Base-by-base conservation (phyloP, 768 basidiomycete genomes). In the Lactifluus volemus region DNA sequence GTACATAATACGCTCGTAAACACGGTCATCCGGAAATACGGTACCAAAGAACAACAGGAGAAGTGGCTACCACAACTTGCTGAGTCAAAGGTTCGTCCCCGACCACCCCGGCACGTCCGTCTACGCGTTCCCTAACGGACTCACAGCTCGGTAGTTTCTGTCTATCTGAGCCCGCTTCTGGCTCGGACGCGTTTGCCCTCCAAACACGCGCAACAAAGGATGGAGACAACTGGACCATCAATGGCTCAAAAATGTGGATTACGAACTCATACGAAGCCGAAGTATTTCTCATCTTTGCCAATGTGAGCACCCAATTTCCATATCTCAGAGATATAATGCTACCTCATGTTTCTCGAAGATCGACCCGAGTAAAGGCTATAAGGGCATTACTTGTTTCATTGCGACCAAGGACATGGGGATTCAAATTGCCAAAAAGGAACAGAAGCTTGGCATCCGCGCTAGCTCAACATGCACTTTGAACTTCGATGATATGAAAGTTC, bases 181-280 rank as follows among this genome's bases (percentile, higher is more conserved):
- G 97, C 2, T 97, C 94, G 5, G 97, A 99, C 70, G 97, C 97
- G 0, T 99, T 99, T 71, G 94, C 96, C 0, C 77, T 99, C 38
- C 92, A 96, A 71, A 94, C 97, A 1, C 88, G 89, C 11, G 96
- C 97, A 15, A 86, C 80, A 71, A 90, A 88, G 72, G 86, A 92
- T 49, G 93, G 92, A 17, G 84, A 88, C 67, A 72, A 86, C 71
- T 98, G 88, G 82, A 76, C 93, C 34, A 71, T 99, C 55, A 95
- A 93, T 67, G 97, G 97, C n/a, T 91, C 92, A 58, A 99, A 99
- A 78, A 95, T 96, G 94, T 97, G 94, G 94, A 97, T 98, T 61
- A 96, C 94, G 29, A 98, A 98, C 74, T 95, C 93, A 0, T 81
- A 84, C 60, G 92, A 95, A 73, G 93, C 92, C 1, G 90, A 93